Conservation (phyloP, 805 yeast genomes). For the Wickerhamiella slavikovae region DNA sequence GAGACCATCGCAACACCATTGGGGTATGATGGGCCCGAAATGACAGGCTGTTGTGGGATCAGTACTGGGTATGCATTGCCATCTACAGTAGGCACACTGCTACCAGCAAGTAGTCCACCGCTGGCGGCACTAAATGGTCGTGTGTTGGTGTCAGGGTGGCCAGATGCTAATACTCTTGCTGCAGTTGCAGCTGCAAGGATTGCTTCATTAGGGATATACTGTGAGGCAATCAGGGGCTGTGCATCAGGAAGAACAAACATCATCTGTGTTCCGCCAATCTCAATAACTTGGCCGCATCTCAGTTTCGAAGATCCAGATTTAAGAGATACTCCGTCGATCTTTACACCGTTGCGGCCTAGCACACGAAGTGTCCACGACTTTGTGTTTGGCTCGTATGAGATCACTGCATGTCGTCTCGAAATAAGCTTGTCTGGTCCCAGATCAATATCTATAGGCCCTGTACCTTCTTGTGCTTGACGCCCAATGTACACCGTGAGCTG, state of each 20-base stretch:
- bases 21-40: conserved; percentile 16
- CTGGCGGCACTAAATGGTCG: background rate
- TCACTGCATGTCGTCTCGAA: conserved; percentile 71
- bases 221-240: conserved; percentile 37
- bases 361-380: conserved; percentile 77
- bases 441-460: conserved; percentile 50
- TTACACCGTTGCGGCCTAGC: conserved; percentile 81
- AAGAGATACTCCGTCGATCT: conserved; percentile 49
- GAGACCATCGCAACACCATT: conserved; percentile 22
- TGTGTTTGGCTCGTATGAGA: conserved; percentile 50
- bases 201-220: background rate
- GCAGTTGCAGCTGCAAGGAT: background rate
- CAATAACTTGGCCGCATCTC: conserved; percentile 75
- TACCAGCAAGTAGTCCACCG: background rate
- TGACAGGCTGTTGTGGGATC: background rate
- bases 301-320: conserved; percentile 25
- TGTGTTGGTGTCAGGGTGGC: background rate
- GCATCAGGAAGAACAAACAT: conserved; percentile 93
- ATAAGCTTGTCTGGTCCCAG: conserved; percentile 97
- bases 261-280: conserved; percentile 96
- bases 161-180: background rate
- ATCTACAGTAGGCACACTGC: too few species aligned
- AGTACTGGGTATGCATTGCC: too few species aligned
- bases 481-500: conserved; percentile 60
- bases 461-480: conserved; percentile 37